Evolutionary conservation across 1,284 basidiomycete genomes (phyloP).

Genomic region (Microbotryum scabiosae): DNA sequence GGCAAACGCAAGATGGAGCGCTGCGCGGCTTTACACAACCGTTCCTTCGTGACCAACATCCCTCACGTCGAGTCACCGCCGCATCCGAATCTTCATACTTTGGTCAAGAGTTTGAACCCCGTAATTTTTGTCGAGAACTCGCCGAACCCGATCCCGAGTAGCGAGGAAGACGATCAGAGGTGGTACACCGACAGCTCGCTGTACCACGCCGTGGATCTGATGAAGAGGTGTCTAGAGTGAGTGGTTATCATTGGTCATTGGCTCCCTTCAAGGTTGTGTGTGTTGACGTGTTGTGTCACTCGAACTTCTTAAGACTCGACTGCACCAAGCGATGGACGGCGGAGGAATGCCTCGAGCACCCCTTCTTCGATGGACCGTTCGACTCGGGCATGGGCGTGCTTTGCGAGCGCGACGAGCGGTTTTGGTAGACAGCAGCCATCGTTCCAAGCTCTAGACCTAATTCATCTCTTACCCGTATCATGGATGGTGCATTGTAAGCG

Average conservation of each 20-base stretch:
- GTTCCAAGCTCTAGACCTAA: too few relatives aligned
- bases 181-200: slow-evolving; percentile 52
- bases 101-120: slow-evolving; percentile 70
- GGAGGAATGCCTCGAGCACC: slow-evolving; percentile 62
- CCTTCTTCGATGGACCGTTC: slow-evolving; percentile 50
- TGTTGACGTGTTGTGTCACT: background rate
- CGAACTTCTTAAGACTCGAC: slow-evolving; percentile 44
- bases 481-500: too few relatives aligned
- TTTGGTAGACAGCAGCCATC: too few relatives aligned
- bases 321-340: slow-evolving; percentile 59
- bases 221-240: slow-evolving; percentile 64
- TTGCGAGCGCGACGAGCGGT: background rate
- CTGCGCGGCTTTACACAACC: slow-evolving; percentile 78
- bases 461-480: too few relatives aligned
- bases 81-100: slow-evolving; percentile 54
- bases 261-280: background rate
- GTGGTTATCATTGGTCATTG: slow-evolving; percentile 9
- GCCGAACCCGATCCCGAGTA: slow-evolving; percentile 28
- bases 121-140: slow-evolving; percentile 46
- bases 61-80: slow-evolving; percentile 61
- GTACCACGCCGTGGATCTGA: slow-evolving; percentile 61
- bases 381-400: slow-evolving; percentile 16
- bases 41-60: slow-evolving; percentile 75
- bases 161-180: slow-evolving; percentile 13
- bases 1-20: slow-evolving; percentile 77